Evolutionary conservation across 805 yeast species (phyloP).

Genomic region (Myxozyma melibiosi): DNA sequence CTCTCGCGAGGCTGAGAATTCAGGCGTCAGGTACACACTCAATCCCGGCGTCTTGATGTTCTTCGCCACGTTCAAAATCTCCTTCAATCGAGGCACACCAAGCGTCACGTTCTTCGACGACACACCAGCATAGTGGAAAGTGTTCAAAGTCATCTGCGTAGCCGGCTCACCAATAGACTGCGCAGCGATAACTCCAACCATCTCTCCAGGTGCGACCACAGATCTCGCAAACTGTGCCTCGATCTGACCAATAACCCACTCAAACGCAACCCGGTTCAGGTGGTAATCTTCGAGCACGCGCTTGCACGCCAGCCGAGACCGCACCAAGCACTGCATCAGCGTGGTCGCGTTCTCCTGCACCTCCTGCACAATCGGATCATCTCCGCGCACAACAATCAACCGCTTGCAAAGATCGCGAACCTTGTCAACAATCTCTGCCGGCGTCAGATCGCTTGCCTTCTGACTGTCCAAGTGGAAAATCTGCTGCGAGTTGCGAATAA

Average conservation of each 20-base stretch:
- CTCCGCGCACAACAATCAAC: constrained; percentile 80
- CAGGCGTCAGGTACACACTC: constrained; percentile 86
- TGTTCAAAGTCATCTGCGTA: constrained; percentile 95
- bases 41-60: constrained; percentile 99
- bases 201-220: constrained; percentile 94
- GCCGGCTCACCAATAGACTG: constrained; percentile 99
- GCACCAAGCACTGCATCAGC: constrained; percentile 84
- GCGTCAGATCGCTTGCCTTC: constrained; percentile 85
- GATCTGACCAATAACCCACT: constrained; percentile 94
- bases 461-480: constrained; percentile 91
- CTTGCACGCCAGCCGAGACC: constrained; percentile 89
- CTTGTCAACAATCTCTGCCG: constrained; percentile 73
- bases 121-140: constrained; percentile 98
- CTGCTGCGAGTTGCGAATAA: constrained; percentile 95
- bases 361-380: constrained; percentile 67
- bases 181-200: constrained; percentile 98
- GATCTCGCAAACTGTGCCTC: constrained; percentile 92
- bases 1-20: constrained; percentile 83
- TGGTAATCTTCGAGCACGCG: constrained; percentile 90
- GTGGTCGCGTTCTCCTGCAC: constrained; percentile 92
- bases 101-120: constrained; percentile 93
- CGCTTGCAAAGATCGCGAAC: constrained; percentile 70
- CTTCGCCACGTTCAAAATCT: constrained; percentile 96
- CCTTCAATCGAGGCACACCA: constrained; percentile 98
- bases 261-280: constrained; percentile 80